A percentile compares a stretch with the other conserved stretches of the same genome.
These are phyloP conservation scores for Cenchrus purpureus DNA, from an alignment of 176 grass and related monocot species.

Conservation along the genomic window DNA sequence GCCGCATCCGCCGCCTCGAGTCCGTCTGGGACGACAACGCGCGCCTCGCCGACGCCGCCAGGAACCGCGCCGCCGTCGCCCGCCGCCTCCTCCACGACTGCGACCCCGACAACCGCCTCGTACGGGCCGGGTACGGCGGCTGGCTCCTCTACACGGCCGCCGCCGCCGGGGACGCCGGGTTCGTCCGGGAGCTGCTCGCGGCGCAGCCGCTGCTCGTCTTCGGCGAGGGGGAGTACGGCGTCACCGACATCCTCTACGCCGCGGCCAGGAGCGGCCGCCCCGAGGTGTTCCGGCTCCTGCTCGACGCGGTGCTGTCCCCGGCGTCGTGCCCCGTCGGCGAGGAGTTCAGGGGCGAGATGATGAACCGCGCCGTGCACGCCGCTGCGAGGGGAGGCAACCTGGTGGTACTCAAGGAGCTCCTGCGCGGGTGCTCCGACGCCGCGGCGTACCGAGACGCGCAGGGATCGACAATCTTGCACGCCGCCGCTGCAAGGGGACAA, in stretches of 20 bases:
- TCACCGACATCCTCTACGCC: conserved; percentile 90
- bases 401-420: conserved; percentile 74
- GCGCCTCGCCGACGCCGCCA: conserved; percentile 54
- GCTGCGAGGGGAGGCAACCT: conserved; percentile 76
- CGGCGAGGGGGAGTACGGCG: conserved; percentile 93
- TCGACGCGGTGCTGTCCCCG: conserved; percentile 44
- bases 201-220: conserved; percentile 75
- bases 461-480: conserved; percentile 79
- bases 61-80: conserved; percentile 70
- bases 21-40: conserved; percentile 88
- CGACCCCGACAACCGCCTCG: conserved; percentile 44
- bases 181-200: conserved; percentile 67
- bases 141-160: conserved; percentile 91
- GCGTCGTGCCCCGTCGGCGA: conserved; percentile 7
- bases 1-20: conserved; percentile 89
- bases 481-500: conserved; percentile 71
- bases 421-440: conserved; percentile 58
- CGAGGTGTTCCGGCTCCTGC: conserved; percentile 66
- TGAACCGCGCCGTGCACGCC: conserved; percentile 78
- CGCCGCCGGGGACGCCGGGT: conserved; percentile 65
- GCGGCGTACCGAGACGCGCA: conserved; percentile 64
- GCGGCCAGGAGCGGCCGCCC: conserved; percentile 66
- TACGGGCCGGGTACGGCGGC: conserved; percentile 69
- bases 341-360: conserved; percentile 67
- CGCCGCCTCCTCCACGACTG: conserved; percentile 68